Base-by-base conservation (phyloP, 768 basidiomycete species). In the Termitomyces bulborhizus region DNA sequence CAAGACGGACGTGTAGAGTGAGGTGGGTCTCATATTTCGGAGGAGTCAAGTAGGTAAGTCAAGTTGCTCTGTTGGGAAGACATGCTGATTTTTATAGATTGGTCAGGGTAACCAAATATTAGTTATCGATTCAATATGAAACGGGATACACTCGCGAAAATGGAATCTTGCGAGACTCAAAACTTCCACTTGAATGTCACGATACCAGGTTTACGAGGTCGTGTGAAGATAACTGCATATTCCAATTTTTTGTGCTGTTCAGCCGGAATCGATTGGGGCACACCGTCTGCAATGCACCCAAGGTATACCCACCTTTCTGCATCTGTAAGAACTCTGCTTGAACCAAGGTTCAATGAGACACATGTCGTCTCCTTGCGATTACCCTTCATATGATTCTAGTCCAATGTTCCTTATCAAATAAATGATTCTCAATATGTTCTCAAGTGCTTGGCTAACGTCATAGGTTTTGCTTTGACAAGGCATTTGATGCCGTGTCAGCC, bases 1-100 rank as follows among this genome's bases (percentile, higher is more conserved):
- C 7, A 62, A 43, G 21, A 62, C 51, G 21, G 59, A 59, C 12
- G 51, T 42, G 6, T 62, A 51, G 24, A 58, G 54, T 36, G 53
- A 39, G 46, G 43, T 50, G 21, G 40, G 29, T 46, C 60, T 59
- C 61, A 62, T 62, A n/a, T 51, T 39, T 34, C 11, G 12, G 7
- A 15, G 34, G 13, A 48, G 27, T 6, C 37, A 18, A 27, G 27
- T 11, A 26, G 12, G 49, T 16, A 40, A n/a, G 37, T 40, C 7
- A 27, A 24, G 26, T 37, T 26, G 16, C 11, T 18, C 18, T 42
- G 37, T 7, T 51, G 16, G 40, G 34, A 39, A 34, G 26, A 15
- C 52, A 15, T 15, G 16, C 36, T 21, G 26, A 24, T 46, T n/a
- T 51, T 59, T 59, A 56, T 59, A 48, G 39, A n/a, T 44, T 51